Conservation (phyloP, 306 rosid species). For the Acmispon strigosus region DNA sequence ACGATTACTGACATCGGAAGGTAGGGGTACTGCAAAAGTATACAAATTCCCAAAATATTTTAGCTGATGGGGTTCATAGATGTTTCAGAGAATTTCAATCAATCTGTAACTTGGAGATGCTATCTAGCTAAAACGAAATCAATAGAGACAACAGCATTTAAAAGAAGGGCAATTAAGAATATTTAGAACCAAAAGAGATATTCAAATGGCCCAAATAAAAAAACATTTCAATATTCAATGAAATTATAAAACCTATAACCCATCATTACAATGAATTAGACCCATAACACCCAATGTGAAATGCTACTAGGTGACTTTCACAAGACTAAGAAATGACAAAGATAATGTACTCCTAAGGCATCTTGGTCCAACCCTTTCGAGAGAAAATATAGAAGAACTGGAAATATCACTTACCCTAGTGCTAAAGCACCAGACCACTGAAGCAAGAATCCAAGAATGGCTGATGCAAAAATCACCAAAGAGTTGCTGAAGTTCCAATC, state of each 20-base stretch:
- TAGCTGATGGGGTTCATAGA: background rate
- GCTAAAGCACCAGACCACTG: constrained; percentile 95
- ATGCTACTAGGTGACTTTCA: too few species aligned
- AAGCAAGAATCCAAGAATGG: constrained; percentile 82
- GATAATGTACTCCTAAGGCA: too few species aligned
- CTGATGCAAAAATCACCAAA: constrained; percentile 56
- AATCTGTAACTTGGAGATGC: background rate
- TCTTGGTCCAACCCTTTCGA: background rate
- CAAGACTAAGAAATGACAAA: too few species aligned
- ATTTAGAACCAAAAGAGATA: background rate
- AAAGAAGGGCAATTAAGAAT: background rate
- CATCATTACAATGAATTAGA: too few species aligned
- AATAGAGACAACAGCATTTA: background rate
- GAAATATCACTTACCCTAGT: constrained; percentile 51
- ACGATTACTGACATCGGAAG: background rate
- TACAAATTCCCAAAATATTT: background rate
- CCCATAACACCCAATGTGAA: too few species aligned
- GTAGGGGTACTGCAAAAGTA: background rate
- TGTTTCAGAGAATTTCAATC: background rate
- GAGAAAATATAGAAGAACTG: background rate
- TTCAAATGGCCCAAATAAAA: background rate
- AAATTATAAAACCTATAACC: too few species aligned
- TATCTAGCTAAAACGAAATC: background rate
- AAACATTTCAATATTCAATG: background rate
- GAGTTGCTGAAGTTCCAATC: constrained; percentile 63